Base-by-base conservation (phyloP, 441 rosid genomes). In the Erysimum pusillum region DNA sequence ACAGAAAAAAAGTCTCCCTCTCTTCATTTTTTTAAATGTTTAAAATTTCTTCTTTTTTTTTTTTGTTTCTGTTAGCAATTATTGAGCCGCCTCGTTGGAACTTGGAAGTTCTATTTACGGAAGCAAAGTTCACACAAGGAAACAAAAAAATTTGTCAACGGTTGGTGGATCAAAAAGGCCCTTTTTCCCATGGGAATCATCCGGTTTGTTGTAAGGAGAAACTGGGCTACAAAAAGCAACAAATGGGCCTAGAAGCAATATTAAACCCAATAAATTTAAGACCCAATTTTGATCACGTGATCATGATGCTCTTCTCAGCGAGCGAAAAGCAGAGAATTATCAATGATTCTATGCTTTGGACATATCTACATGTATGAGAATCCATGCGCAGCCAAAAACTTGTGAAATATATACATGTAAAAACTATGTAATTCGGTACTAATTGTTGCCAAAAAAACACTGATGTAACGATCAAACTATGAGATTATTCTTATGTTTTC, bases 71-170 rank as follows among this genome's bases (percentile, higher is more conserved):
- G 17, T 76, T 71, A 0, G 84, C 48, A 20, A 78, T 48, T 63
- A 71, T 76, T 35, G 74, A 79, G 56, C 69, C 72, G 32, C 75
- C 71, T 15, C 67, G 8, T 3, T 59, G 45, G 44, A 59, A 9
- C 22, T 22, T 22, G 25, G 14, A 28, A 54, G 36, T 9, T 51
- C 8, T 6, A 4, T 39, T 12, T 39, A 17, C 9, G 22, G 11
- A 49, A 49, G 28, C 20, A 52, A 52, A 10, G 25, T 48, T 52
- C 10, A 52, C n/a, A 52, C 57, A 52, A 6, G 4, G 32, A 4
- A 51, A 9, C 14, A 25, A 52, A 25, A 53, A 3, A 10, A 3
- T 7, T 52, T 22, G 36, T 28, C 59, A 54, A 54, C 36, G 59
- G 15, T 25, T 17, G 36, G 8, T 12, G 10, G 25, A 14, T 48